Percentiles rank a stretch among this genome's conserved stretches.
phyloP scores from a whole-genome alignment of 2,329 filamentous ascomycete species.

The Cryphonectria naterciae region DNA sequence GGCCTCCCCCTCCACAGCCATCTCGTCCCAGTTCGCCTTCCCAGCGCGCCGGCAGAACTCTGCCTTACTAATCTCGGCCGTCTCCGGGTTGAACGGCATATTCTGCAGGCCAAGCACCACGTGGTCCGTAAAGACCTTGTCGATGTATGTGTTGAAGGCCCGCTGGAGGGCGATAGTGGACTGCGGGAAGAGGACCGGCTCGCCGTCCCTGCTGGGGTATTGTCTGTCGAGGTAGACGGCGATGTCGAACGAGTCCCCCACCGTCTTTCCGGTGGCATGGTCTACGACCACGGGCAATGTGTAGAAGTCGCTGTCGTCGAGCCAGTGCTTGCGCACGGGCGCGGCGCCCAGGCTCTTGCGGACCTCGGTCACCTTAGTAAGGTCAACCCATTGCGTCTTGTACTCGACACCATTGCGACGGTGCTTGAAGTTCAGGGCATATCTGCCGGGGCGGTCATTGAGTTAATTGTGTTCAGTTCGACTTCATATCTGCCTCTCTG shows the following conservation, averaged over 20 bases:
- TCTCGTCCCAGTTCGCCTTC: constrained; percentile 49
- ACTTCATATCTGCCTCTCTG: rapidly evolving
- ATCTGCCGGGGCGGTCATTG: constrained; percentile 26
- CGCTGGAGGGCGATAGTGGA: constrained; percentile 1
- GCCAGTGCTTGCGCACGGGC: constrained; percentile 54
- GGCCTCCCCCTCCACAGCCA: constrained; percentile 43
- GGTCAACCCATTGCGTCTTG: constrained; percentile 51
- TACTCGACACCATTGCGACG: constrained; percentile 33
- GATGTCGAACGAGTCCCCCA: constrained; percentile 71
- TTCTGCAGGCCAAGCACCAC: constrained; percentile 43
- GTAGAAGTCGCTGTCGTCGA: constrained; percentile 52
- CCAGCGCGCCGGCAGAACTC: constrained; percentile 54
- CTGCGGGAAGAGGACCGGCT: constrained; percentile 28
- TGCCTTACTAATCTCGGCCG: constrained; percentile 47
- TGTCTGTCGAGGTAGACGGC: constrained; percentile 60
- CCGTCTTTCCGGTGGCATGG: constrained; percentile 28
- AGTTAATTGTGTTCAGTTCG: background rate
- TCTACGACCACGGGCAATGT: constrained; percentile 22
- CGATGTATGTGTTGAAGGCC: constrained; percentile 57
- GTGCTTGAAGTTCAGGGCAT: constrained; percentile 49
- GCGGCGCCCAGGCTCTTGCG: constrained; percentile 52
- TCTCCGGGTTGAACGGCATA: constrained; percentile 56
- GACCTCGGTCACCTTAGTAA: constrained; percentile 55
- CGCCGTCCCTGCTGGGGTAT: constrained; percentile 44
- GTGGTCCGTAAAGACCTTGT: constrained; percentile 56